Conservation (phyloP, 768 basidiomycete genomes). For the Suillus subaureus region DNA sequence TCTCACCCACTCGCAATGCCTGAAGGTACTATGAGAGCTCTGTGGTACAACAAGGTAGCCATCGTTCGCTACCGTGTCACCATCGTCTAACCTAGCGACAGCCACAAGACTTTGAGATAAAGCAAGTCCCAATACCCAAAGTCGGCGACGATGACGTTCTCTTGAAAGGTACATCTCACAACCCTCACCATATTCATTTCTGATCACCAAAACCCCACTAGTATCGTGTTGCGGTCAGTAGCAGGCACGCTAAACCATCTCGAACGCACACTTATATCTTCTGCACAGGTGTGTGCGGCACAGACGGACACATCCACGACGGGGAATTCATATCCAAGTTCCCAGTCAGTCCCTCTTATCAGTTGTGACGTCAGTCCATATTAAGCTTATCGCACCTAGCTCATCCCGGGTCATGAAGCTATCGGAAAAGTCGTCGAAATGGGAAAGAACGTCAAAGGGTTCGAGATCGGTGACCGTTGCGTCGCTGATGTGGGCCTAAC, state of each 20-base stretch:
- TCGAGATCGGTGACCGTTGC: constrained; percentile 76
- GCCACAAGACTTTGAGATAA: constrained; percentile 70
- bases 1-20: constrained; percentile 41
- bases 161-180: constrained; percentile 56
- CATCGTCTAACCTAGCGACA: constrained; percentile 31
- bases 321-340: constrained; percentile 69
- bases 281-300: constrained; percentile 54
- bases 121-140: constrained; percentile 66
- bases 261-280: background rate
- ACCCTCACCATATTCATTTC: background rate
- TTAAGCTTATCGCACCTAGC: constrained; percentile 36
- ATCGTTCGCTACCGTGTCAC: background rate
- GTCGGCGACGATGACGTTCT: constrained; percentile 72
- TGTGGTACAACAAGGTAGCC: constrained; percentile 69
- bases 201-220: background rate
- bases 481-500: constrained; percentile 81
- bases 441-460: constrained; percentile 80
- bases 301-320: constrained; percentile 65
- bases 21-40: constrained; percentile 70
- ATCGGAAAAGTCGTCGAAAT: constrained; percentile 74
- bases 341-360: constrained; percentile 36
- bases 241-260: background rate
- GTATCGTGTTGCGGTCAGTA: constrained; percentile 7
- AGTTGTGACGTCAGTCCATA: constrained; percentile 21
- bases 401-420: constrained; percentile 76